A percentile compares a stretch with the other conserved stretches of the same genome.
phyloP scores from a whole-genome alignment of 495 filamentous ascomycete genomes.

The Penicillium lagena region DNA sequence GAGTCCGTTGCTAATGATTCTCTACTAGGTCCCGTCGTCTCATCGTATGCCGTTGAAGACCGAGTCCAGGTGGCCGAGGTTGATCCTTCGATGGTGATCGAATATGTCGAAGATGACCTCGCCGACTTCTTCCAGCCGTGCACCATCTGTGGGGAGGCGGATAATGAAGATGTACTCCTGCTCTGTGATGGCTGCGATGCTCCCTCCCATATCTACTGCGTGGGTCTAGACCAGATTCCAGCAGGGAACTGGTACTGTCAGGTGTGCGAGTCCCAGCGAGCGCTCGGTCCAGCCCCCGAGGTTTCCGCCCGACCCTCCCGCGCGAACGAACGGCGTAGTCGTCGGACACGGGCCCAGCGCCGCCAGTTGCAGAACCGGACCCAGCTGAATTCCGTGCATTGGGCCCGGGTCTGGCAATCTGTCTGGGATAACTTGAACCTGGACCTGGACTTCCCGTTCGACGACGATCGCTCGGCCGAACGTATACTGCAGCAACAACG shows the following conservation, averaged over 20 bases:
- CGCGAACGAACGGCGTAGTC: slow-evolving; percentile 32
- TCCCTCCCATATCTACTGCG: slow-evolving; percentile 78
- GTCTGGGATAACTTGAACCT: slow-evolving; percentile 62
- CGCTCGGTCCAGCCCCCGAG: slow-evolving; percentile 29
- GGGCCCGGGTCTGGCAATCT: slow-evolving; percentile 64
- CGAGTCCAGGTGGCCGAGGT: slow-evolving; percentile 85
- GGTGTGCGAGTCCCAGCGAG: slow-evolving; percentile 56
- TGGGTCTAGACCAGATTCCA: slow-evolving; percentile 71
- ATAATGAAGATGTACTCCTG: slow-evolving; percentile 73
- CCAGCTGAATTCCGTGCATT: slow-evolving; percentile 44
- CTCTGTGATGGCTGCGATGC: slow-evolving; percentile 84
- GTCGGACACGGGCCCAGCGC: slow-evolving; percentile 47
- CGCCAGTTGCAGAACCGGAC: slow-evolving; percentile 33
- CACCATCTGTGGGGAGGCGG: slow-evolving; percentile 68
- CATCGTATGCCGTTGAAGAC: slow-evolving; percentile 80
- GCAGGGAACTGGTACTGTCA: slow-evolving; percentile 78
- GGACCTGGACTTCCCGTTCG: slow-evolving; percentile 86
- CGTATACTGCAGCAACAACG: slow-evolving; percentile 48
- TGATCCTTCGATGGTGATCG: slow-evolving; percentile 71
- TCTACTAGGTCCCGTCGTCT: slow-evolving; percentile 58
- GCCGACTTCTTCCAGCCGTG: slow-evolving; percentile 56
- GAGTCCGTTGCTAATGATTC: slow-evolving; percentile 1
- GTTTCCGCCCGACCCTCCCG: slow-evolving; percentile 20
- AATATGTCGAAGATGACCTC: slow-evolving; percentile 64
- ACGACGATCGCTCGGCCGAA: slow-evolving; percentile 54